Conservation (phyloP, 2,329 filamentous ascomycete species). For the Sclerotinia borealis region DNA sequence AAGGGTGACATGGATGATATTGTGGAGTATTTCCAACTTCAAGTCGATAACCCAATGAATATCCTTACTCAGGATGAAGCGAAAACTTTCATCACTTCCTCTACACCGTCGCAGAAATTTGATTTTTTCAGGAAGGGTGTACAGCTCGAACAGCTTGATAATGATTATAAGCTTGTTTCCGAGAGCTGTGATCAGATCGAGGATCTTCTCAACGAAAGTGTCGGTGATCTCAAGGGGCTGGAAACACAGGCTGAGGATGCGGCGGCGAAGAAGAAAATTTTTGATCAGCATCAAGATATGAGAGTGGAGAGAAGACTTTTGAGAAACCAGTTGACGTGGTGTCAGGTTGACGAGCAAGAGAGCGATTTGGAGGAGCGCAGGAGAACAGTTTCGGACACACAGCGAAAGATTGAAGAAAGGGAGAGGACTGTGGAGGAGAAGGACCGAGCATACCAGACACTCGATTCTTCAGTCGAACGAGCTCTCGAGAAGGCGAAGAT, state of each 20-base stretch:
- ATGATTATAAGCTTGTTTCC: constrained; percentile 80
- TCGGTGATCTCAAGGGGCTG: constrained; percentile 58
- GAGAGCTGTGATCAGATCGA: constrained; percentile 71
- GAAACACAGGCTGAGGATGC: constrained; percentile 55
- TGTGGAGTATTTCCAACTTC: constrained; percentile 84
- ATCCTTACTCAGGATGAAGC: constrained; percentile 94
- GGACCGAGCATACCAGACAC: constrained; percentile 32
- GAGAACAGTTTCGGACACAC: constrained; percentile 29
- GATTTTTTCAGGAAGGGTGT: constrained; percentile 95
- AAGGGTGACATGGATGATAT: constrained; percentile 87
- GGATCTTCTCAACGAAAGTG: constrained; percentile 52
- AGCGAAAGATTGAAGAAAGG: constrained; percentile 35
- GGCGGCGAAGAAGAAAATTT: constrained; percentile 55
- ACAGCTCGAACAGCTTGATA: constrained; percentile 84
- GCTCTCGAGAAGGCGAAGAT: constrained; percentile 22
- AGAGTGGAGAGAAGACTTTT: constrained; percentile 54
- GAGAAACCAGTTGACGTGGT: constrained; percentile 72
- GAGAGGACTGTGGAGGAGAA: constrained; percentile 46
- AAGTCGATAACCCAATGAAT: constrained; percentile 95
- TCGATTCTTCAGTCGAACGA: constrained; percentile 34
- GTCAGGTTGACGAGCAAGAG: constrained; percentile 76
- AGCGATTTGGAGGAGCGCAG: constrained; percentile 40
- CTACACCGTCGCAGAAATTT: constrained; percentile 80
- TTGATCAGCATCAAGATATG: constrained; percentile 61
- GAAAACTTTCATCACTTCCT: constrained; percentile 83